A percentile compares a stretch with the other conserved stretches of the same genome.
phyloP scores from a whole-genome alignment of 352 stramenopile species.

The Phytopythium litorale region DNA sequence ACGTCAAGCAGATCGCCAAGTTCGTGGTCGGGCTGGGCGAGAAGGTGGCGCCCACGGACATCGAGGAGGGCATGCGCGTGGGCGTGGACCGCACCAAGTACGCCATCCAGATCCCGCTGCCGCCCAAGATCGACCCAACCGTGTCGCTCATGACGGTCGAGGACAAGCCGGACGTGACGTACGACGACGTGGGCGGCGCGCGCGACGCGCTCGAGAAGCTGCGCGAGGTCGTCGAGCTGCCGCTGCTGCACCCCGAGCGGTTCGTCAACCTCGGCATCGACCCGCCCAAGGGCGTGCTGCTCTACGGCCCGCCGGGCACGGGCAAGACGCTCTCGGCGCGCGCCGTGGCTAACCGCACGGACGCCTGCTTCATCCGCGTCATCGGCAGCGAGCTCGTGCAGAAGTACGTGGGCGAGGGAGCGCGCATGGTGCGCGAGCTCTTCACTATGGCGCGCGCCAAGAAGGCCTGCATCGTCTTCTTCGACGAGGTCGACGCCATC shows the following conservation, averaged over 20 bases:
- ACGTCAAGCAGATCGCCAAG: constrained; percentile 99
- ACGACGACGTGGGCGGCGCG: constrained; percentile 98
- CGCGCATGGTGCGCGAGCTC: constrained; percentile 99
- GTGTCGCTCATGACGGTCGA: constrained; percentile 97
- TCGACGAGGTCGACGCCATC: constrained; percentile 99
- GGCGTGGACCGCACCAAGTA: constrained; percentile 98
- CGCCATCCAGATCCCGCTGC: constrained; percentile 97
- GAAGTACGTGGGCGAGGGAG: constrained; percentile 99
- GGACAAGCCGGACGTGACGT: constrained; percentile 99
- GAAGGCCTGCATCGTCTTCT: constrained; percentile 98
- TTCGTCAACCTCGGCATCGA: constrained; percentile 99
- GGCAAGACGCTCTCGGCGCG: constrained; percentile 97
- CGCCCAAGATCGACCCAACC: constrained; percentile 99
- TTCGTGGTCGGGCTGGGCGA: constrained; percentile 98
- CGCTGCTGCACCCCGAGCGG: constrained; percentile 96
- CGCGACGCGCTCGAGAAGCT: constrained; percentile 99
- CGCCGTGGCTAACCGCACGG: constrained; percentile 98
- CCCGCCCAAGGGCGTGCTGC: constrained; percentile 98
- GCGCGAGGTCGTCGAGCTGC: constrained; percentile 98
- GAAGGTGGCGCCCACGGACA: constrained; percentile 98
- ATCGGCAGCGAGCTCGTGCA: constrained; percentile 99
- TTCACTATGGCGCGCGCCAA: constrained; percentile 99
- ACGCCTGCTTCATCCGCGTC: constrained; percentile 99
- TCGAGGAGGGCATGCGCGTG: constrained; percentile 99
- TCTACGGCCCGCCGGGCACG: constrained; percentile 97